Evolutionary conservation across 2,329 filamentous ascomycete genomes (phyloP).

Genomic region (Aspergillus nomiae): DNA sequence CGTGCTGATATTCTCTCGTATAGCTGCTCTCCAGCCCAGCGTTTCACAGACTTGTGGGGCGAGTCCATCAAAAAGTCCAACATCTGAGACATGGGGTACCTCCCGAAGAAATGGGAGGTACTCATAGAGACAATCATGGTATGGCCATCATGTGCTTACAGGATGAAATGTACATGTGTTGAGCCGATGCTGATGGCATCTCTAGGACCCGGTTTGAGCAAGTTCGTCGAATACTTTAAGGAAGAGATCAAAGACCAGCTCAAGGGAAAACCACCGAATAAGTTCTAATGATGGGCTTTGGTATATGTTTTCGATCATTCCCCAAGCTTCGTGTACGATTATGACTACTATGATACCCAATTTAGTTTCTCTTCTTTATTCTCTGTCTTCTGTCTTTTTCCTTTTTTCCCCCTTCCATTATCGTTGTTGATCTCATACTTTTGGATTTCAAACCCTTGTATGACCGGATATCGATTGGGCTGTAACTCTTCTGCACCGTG

Average conservation of each 20-base stretch:
- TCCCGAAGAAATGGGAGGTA: constrained; percentile 47
- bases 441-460: not conserved
- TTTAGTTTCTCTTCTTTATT: not conserved
- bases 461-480: constrained; percentile 27
- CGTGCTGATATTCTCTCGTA: constrained; percentile 13
- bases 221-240: constrained; percentile 43
- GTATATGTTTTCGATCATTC: not conserved
- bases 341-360: constrained; percentile 11
- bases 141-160: constrained; percentile 14
- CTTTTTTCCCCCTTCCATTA: not conserved
- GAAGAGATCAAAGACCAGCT: constrained; percentile 47
- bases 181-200: not conserved
- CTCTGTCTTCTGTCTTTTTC: not conserved
- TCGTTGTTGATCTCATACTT: not conserved
- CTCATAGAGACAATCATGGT: constrained; percentile 41
- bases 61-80: constrained; percentile 45
- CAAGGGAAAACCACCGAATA: constrained; percentile 39
- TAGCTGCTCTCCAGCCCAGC: constrained; percentile 46
- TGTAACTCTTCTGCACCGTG: constrained; percentile 21
- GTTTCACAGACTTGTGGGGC: constrained; percentile 48
- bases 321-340: constrained; percentile 6
- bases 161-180: too few relatives aligned
- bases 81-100: constrained; percentile 44
- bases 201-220: constrained; percentile 29
- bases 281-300: constrained; percentile 20